Percentiles rank a stretch among this genome's conserved stretches.
These are phyloP conservation scores for Vachellia pachyceras DNA, from an alignment of 306 rosid genomes.

Conservation along the genomic window DNA sequence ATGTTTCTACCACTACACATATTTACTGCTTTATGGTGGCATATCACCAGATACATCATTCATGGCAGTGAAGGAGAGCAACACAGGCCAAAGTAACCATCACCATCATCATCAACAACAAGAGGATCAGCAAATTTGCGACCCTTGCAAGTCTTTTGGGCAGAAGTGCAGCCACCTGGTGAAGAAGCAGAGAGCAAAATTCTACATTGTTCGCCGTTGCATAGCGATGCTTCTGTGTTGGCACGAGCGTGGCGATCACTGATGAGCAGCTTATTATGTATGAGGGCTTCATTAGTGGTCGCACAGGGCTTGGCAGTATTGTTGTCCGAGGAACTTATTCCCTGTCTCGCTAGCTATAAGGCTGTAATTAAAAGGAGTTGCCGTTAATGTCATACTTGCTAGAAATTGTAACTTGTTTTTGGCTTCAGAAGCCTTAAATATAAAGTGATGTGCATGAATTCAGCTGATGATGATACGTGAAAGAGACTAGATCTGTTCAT, in stretches of 20 bases:
- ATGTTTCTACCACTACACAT: slow-evolving; percentile 33
- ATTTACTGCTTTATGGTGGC: slow-evolving; percentile 38
- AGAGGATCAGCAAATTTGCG: slow-evolving; percentile 45
- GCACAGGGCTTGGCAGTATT: background rate
- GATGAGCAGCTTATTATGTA: slow-evolving; percentile 21
- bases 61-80: slow-evolving; percentile 59
- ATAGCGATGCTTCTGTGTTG: slow-evolving; percentile 63
- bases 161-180: slow-evolving; percentile 64
- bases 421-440: background rate
- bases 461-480: slow-evolving; percentile 12
- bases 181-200: slow-evolving; percentile 70
- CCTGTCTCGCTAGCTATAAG: slow-evolving; percentile 17
- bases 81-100: slow-evolving; percentile 36
- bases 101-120: slow-evolving; percentile 30
- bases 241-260: slow-evolving; percentile 55
- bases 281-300: background rate
- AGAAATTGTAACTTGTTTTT: slow-evolving; percentile 26
- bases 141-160: slow-evolving; percentile 68
- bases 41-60: slow-evolving; percentile 27
- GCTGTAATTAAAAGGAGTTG: slow-evolving; percentile 25
- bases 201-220: slow-evolving; percentile 68
- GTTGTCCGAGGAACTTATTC: slow-evolving; percentile 1
- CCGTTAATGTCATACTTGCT: slow-evolving; percentile 23
- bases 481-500: slow-evolving; percentile 36
- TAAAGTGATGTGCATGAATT: slow-evolving; percentile 11